Base-by-base conservation (phyloP, 2,329 filamentous ascomycete genomes). In the Aspergillus proliferans region DNA sequence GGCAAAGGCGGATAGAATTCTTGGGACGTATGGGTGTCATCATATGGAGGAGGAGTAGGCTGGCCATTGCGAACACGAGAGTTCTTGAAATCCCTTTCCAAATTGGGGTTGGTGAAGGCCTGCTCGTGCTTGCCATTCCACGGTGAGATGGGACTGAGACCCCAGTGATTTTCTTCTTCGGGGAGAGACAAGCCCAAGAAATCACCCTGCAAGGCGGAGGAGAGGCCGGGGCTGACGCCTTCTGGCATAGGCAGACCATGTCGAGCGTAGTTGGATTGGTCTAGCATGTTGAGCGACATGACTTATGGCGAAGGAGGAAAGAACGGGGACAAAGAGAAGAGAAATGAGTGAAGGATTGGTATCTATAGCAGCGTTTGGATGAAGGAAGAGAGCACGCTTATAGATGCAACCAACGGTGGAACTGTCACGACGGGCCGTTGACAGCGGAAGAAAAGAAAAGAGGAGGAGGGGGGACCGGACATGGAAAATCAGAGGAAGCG, bases 31-130 rank as follows among this genome's bases (percentile, higher is more conserved):
- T 44, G 36, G 3, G 42, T 52, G 18, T 70, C 67, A 7, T 64
- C 60, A 21, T 61, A 65, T 5, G 63, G 64, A 0, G 67, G 67
- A 3, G 67, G 67, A 2, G 67, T 70, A 7, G 66, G 65, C 30
- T 69, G 67, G 15, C 67, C 67, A 47, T 70, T 68, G 38, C 64
- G 61, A n/a, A 69, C 62, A n/a, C 63, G 66, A 21, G 64, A 52
- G 46, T 65, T 63, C 45, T 64, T 68, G 12, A 66, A 53, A 41
- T 65, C 63, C 38, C 61, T 61, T 39, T 65, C 63, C 18, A 67
- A 46, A 4, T 53, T 52, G 10, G 62, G 54, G 43, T 52, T 55
- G n/a, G 57, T 47, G 43, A 65, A 64, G 12, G 52, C 45, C n/a
- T 55, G 52, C 6, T 66, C 64, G 14, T 49, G 36, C 45, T 60